Evolutionary conservation across 768 basidiomycete genomes (phyloP).

Genomic region (Termitomyces titanicus): DNA sequence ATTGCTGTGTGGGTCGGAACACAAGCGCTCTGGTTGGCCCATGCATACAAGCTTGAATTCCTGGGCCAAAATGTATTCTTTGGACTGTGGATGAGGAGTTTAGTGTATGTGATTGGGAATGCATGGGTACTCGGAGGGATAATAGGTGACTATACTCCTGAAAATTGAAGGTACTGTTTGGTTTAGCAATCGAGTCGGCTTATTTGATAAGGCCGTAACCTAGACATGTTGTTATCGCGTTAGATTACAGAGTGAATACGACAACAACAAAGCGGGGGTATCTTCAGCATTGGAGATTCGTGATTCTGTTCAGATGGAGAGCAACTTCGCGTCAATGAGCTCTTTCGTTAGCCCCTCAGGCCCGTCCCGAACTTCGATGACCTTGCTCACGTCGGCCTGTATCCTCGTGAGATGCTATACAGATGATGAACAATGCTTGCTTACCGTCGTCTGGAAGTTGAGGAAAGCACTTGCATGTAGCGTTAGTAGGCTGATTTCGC

Average conservation of each 20-base stretch:
- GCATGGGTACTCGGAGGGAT: constrained; percentile 74
- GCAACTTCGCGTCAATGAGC: constrained; percentile 59
- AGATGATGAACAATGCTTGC: constrained; percentile 20
- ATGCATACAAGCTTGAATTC: constrained; percentile 91
- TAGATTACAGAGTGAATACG: background rate
- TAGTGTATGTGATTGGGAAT: constrained; percentile 74
- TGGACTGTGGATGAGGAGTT: constrained; percentile 73
- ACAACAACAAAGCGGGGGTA: background rate
- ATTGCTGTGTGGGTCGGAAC: constrained; percentile 65
- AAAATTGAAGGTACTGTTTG: constrained; percentile 3
- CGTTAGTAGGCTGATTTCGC: constrained; percentile 73
- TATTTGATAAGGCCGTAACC: background rate
- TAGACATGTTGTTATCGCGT: constrained; percentile 1
- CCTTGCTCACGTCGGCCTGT: constrained; percentile 74
- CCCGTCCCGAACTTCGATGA: constrained; percentile 80
- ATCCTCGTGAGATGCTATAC: background rate
- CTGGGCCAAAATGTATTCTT: constrained; percentile 71
- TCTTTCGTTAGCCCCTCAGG: constrained; percentile 78
- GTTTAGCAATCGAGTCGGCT: background rate
- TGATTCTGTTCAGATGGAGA: constrained; percentile 9
- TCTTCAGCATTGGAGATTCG: background rate
- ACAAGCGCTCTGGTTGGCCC: constrained; percentile 88
- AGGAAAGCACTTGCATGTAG: constrained; percentile 81
- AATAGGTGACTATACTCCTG: constrained; percentile 33
- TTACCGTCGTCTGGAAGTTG: constrained; percentile 75